Conservation (phyloP, 2,329 filamentous ascomycete genomes). For the Verticillium longisporum region DNA sequence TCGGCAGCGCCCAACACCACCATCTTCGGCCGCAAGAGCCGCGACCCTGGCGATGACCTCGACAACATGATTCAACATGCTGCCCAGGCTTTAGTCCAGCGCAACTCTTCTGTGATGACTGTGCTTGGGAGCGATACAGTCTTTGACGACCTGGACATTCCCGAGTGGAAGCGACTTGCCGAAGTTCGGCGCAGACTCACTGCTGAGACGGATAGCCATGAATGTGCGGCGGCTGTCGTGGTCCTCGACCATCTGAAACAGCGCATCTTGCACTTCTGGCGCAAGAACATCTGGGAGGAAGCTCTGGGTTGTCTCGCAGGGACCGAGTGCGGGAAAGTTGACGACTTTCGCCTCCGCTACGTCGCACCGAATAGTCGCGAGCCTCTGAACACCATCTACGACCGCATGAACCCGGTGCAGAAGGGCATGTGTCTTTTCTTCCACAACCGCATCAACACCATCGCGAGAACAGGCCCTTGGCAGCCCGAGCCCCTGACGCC, state of each 20-base stretch:
- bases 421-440: constrained; percentile 27
- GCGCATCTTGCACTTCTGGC: background rate
- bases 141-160: constrained; percentile 19
- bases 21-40: constrained; percentile 39
- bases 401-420: constrained; percentile 21
- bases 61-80: constrained; percentile 53
- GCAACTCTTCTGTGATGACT: constrained; percentile 26
- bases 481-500: background rate
- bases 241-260: constrained; percentile 16
- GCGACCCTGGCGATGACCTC: constrained; percentile 45
- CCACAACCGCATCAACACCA: constrained; percentile 20
- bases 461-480: background rate
- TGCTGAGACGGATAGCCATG: constrained; percentile 1
- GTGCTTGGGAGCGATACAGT: constrained; percentile 24
- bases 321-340: constrained; percentile 11
- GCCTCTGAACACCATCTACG: constrained; percentile 16
- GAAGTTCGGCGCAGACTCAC: constrained; percentile 13
- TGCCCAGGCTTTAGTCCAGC: constrained; percentile 42
- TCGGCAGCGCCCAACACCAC: constrained; percentile 15
- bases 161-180: constrained; percentile 27
- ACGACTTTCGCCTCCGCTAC: constrained; percentile 29
- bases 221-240: constrained; percentile 7
- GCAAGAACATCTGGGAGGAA: constrained; percentile 6
- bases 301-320: background rate
- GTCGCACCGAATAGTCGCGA: constrained; percentile 17